Evolutionary conservation across 768 basidiomycete genomes (phyloP), one percentile per base, ranked within the genome.

Genomic region (Calocybe gangraenosa): DNA sequence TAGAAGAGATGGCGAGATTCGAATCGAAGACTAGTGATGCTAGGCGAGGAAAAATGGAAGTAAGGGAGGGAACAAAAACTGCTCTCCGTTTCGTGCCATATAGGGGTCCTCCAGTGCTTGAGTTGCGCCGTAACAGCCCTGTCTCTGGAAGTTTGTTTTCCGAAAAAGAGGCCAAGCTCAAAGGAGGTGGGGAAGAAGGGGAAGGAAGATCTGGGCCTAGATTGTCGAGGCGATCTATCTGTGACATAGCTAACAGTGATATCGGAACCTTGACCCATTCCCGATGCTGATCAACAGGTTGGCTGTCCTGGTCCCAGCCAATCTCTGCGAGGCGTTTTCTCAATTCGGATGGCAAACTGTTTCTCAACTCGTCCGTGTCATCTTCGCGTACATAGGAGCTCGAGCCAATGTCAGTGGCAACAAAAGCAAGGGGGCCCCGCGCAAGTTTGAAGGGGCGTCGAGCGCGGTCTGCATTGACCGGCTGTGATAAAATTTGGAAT

Each of bases 401-500:
- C 1, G 82, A 79, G 1, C 87, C 87, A 36, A 88, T 81, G 52
- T 89, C 86, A 0, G 84, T 85, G 0, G 85, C 76, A 10, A 87
- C 75, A 53, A 88, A 91, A 0, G 82, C 67, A n/a, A 89, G 70
- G 1, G 82, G 82, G 7, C 72, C 76, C n/a, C 83, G 73, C n/a
- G 81, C 74, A 14, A 81, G 59, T 54, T 79, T 85, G 66, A 91
- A 89, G 0, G 85, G 81, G 18, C 84, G 75, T 52, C 79, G 79
- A 0, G 65, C 64, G 33, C 80, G 75, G 57, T 88, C 85, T 2
- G 70, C 59, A 18, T 87, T 63, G 35, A 80, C 73, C 31, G 71
- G 73, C 55, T 84, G 84, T 2, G 79, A 75, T 40, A 79, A 60
- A 25, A 89, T 69, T 58, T 88, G 84, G 53, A 79, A 84, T 18